Evolutionary conservation across 345 rosid species (phyloP), one percentile per base, ranked within the genome.

Genomic region (Kandelia obovata): DNA sequence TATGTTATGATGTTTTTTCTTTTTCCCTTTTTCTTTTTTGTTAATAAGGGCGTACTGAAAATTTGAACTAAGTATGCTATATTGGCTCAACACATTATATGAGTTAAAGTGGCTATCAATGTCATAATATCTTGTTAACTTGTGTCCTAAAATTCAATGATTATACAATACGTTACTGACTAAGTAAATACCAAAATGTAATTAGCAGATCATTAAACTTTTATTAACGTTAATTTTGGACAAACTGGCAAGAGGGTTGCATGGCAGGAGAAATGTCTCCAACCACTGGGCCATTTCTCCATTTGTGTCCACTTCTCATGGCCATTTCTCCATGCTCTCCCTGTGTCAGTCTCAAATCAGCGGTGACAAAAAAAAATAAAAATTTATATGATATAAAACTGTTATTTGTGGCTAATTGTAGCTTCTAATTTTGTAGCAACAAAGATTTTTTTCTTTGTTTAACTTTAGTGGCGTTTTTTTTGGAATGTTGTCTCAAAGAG

Each of bases 401-500:
- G 1, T 6, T 34, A 9, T 34, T 1, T 34, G 37, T 34, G 10
- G 9, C 37, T 34, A 34, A 34, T 34, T 34, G 7, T 1, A 7
- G 37, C 37, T 34, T 34, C 9, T 34, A 34, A 34, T 7, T 7
- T 34, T 1, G 37, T 7, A 34, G 37, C 37, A 7, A 34, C 37
- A 34, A 34, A 7, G 10, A 7, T 34, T 34, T 1, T 34, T 7
- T 34, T 7, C 6, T 60, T 35, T 47, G 4, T 21, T 59, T 73
- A 43, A 23, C 34, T 31, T 31, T 31, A 5, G 6, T 31, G 5
- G 5, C 34, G 34, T 31, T 53, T 15, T 21, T 59, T 62, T 75
- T 68, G 46, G 26, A 72, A 53, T 28, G 69, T 62, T 83, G 86
- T 78, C 82, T 77, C 83, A 51, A 61, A 23, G 53, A 47, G 69